Evolutionary conservation across 345 rosid species (phyloP).

Genomic region (Lepidium africanum): DNA sequence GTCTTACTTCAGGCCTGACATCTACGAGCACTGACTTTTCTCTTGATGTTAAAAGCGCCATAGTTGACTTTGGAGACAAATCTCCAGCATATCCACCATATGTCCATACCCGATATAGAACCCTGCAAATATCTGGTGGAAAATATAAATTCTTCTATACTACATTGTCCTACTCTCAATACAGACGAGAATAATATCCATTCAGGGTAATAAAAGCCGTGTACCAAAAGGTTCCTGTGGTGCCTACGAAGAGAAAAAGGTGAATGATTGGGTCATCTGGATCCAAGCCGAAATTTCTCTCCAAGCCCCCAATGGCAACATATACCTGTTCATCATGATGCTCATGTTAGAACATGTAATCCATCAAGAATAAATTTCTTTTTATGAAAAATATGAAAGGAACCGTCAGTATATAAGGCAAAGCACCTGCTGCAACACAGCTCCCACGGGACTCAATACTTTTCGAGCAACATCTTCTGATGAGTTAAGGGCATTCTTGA

Average conservation of each 20-base stretch:
- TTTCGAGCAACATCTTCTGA: conserved; percentile 59
- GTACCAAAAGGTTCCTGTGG: conserved; percentile 77
- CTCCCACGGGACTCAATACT: conserved; percentile 51
- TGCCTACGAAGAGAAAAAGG: conserved; percentile 55
- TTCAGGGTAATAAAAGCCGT: conserved; percentile 33
- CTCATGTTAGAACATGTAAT: neutral
- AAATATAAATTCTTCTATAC: conserved; percentile 41
- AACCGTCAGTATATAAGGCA: conserved; percentile 7
- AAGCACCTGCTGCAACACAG: conserved; percentile 63
- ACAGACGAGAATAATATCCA: neutral
- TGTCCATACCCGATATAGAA: conserved; percentile 58
- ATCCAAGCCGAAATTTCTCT: conserved; percentile 67
- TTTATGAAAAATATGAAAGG: neutral
- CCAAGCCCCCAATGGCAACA: conserved; percentile 52
- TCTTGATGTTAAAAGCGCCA: conserved; percentile 62
- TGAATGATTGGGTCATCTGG: conserved; percentile 84
- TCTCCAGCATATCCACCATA: conserved; percentile 89
- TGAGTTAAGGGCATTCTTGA: conserved; percentile 43
- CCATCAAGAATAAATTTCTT: neutral
- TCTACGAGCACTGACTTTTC: conserved; percentile 73
- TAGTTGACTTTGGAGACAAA: conserved; percentile 63
- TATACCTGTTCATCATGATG: conserved; percentile 7
- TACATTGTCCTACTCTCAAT: conserved; percentile 11
- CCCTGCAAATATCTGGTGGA: conserved; percentile 89
- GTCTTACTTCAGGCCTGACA: conserved; percentile 94